Base-by-base conservation (phyloP, 768 basidiomycete genomes). In the Strobilomyces dryophilus region DNA sequence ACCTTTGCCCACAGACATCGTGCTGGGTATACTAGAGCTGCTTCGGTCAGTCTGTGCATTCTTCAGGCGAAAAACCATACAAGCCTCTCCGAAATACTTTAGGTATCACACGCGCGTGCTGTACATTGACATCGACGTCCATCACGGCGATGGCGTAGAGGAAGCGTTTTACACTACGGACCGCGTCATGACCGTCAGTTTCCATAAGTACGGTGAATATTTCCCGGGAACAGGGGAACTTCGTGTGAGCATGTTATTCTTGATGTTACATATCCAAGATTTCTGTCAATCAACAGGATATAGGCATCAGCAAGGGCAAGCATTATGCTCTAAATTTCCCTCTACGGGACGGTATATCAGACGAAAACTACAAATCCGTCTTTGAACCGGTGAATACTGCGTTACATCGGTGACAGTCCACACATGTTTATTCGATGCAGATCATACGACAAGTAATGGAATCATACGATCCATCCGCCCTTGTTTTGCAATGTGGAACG, bases 111-210 rank as follows among this genome's bases (percentile, higher is more conserved):
- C 82, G 12, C 82, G 97, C 32, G 97, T 99, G 27, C 78, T 99
- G 20, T 99, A 99, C 71, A 94, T 99, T 60, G 97, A 99, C 66
- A 95, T 99, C 53, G 97, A 99, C 66, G 92, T 97, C 1, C 97
- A 99, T 67, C 97, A 99, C 56, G 97, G 97, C 15, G 97, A 99
- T 69, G 97, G 97, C 40, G 97, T 99, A 21, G 97, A 99, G 67
- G 97, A 99, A 71, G 97, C 97, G 0, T 99, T 99, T 69, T 99
- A 98, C 70, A 95, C 94, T 4, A 98, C 97, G 20, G 95, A 99
- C 67, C 81, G 97, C 41, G 97, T 99, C 52, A 98, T 98, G 97
- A 98, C 95, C 0, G 86, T 86, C 64, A 94, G 91, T 61, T 97
- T 98, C 72, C 97, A 99, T 69, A 98, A 98, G 71, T 99, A 98